Conservation (phyloP, 176 grass and related monocot species). For the Eremochloa ophiuroides region DNA sequence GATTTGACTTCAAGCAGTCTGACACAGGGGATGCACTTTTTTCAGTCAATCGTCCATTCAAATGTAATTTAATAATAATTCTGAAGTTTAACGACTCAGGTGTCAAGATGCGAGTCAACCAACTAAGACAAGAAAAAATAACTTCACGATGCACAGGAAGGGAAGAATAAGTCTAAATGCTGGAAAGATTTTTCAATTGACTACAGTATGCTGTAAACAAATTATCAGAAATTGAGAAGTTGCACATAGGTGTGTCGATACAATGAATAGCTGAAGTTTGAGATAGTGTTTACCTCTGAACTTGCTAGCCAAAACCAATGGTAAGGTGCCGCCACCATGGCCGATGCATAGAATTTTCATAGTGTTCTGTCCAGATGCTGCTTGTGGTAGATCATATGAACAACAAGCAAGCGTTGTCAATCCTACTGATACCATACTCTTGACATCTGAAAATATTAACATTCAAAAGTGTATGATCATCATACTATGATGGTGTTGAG, state of each 20-base stretch:
- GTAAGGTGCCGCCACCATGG: conserved; percentile 83
- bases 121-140: not conserved
- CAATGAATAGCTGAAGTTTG: not conserved
- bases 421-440: conserved; percentile 77
- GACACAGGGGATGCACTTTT: not conserved
- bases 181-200: not conserved
- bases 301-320: conserved; percentile 84
- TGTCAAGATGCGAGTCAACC: not conserved
- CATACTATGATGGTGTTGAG: not conserved
- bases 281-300: conserved; percentile 51
- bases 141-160: not conserved
- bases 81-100: not conserved
- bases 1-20: not conserved
- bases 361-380: conserved; percentile 51
- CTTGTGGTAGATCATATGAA: conserved; percentile 62
- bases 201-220: not conserved
- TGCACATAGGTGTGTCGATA: not conserved
- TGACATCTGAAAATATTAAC: conserved; percentile 51
- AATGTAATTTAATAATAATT: not conserved
- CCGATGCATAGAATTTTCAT: conserved; percentile 82
- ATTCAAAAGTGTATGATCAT: no score
- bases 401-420: conserved; percentile 55
- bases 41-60: not conserved
- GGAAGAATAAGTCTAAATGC: not conserved
- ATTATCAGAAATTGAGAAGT: not conserved